Base-by-base conservation (phyloP, 345 rosid genomes). In the Acer saccharum region DNA sequence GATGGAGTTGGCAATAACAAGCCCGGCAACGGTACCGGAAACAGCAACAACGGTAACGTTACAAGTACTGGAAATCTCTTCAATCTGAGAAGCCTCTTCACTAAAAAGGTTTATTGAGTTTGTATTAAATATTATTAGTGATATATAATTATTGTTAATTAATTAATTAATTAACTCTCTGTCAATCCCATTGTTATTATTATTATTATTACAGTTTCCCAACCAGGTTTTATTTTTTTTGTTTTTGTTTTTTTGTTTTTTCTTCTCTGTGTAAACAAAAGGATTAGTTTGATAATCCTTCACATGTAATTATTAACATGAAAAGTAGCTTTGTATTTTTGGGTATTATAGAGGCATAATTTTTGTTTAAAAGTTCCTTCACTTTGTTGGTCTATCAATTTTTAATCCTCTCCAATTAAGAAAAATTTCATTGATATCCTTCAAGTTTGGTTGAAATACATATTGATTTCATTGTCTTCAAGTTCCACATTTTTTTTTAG, bases 31-130 rank as follows among this genome's bases (percentile, higher is more conserved):
- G 65, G 72, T 35, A 67, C 18, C 3, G 61, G 75, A 14, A 52
- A 57, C 1, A 27, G 41, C 18, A 44, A 55, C n/a, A 17, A 3
- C 39, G 1, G 46, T 21, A 60, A 44, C 50, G 76, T 54, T 29
- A 63, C 75, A 17, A 63, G 63, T 41, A 29, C 32, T 29, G 84
- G 80, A 16, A 76, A 73, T 74, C 52, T 90, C 65, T 93, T 94
- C 80, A 90, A 82, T 73, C 75, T 94, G 23, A 93, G 97, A 7
- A 87, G 87, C 89, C 87, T 92, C 55, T 94, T 93, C 73, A 25
- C 86, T 60, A 93, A 87, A 84, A 93, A 89, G 78, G 93, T 91
- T 75, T 84, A 89, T 83, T 87, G 77, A 85, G 25, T 32, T 39
- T 65, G 4, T 65, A n/a, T 43, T 43, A 25, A 25, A 44, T 2